These are phyloP conservation scores for Saccharomycopsis sp. DNA, from an alignment of 805 yeast species.

Conservation along the genomic window DNA sequence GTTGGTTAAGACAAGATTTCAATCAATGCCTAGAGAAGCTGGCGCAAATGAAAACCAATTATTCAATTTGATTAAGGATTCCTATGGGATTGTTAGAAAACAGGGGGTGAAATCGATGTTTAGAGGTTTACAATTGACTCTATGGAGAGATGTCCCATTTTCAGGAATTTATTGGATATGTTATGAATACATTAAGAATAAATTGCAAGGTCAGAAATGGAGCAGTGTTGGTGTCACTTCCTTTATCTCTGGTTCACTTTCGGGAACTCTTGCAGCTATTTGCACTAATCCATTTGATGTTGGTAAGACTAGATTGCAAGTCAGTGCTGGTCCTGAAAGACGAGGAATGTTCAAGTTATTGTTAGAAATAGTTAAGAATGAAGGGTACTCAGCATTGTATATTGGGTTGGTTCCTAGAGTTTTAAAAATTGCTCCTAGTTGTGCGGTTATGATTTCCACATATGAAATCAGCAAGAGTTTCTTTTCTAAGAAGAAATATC, in stretches of 20 bases:
- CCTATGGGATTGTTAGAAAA: conserved; percentile 40
- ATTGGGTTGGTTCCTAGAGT: conserved; percentile 84
- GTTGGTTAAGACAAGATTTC: conserved; percentile 78
- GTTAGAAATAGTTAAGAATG: conserved; percentile 52
- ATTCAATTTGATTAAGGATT: conserved; percentile 46
- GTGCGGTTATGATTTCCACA: conserved; percentile 97
- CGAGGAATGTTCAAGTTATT: conserved; percentile 62
- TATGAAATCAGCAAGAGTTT: conserved; percentile 81
- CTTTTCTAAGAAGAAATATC: conserved; percentile 25
- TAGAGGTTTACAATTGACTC: conserved; percentile 78
- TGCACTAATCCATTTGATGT: conserved; percentile 95
- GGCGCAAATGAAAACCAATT: conserved; percentile 27
- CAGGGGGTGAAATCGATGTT: conserved; percentile 64
- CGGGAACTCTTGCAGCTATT: conserved; percentile 82
- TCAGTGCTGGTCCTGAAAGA: conserved; percentile 35
- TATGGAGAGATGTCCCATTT: conserved; percentile 97
- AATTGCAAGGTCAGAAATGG: conserved; percentile 25
- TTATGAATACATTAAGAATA: conserved; percentile 51
- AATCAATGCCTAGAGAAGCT: conserved; percentile 65
- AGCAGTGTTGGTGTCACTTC: conserved; percentile 50
- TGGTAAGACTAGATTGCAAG: conserved; percentile 88
- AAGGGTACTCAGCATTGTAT: conserved; percentile 80
- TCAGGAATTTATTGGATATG: conserved; percentile 92
- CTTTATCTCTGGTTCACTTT: conserved; percentile 73
- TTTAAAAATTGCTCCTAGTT: conserved; percentile 89